Conservation (phyloP, 192 early-diverging fungal species). For the Podila verticillata region DNA sequence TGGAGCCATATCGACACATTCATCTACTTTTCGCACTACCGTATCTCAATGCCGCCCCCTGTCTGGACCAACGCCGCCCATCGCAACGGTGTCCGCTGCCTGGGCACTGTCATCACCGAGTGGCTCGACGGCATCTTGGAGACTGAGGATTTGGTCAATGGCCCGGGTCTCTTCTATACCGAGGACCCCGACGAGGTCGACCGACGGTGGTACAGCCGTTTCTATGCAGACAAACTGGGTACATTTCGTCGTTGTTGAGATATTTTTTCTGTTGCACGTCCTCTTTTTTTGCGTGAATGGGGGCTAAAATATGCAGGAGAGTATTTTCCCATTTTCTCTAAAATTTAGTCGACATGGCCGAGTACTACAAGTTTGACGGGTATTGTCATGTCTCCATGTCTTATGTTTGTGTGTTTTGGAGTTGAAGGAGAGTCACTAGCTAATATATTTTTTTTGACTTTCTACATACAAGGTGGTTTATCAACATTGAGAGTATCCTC, state of each 20-base stretch:
- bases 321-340: too few species aligned
- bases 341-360: constrained; percentile 60
- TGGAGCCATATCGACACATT: constrained; percentile 72
- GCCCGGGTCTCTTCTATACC: constrained; percentile 40
- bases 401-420: too few species aligned
- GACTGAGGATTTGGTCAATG: constrained; percentile 63
- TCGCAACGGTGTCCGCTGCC: constrained; percentile 63
- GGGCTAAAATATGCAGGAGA: too few species aligned
- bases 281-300: too few species aligned
- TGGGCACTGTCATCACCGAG: constrained; percentile 74
- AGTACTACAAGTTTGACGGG: constrained; percentile 75
- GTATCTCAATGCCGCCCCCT: constrained; percentile 67
- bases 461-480: constrained; percentile 50
- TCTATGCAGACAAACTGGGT: constrained; percentile 68
- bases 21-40: constrained; percentile 70
- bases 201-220: constrained; percentile 53
- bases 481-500: constrained; percentile 71
- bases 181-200: constrained; percentile 22
- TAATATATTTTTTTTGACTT: neutral
- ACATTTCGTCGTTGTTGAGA: neutral
- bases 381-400: constrained; percentile 29
- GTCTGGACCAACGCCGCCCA: constrained; percentile 73
- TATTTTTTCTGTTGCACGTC: too few species aligned
- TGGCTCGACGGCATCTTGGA: constrained; percentile 61
- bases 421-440: too few species aligned